phyloP scores from a whole-genome alignment of 106 monocot genomes.

The Allium fistulosum region DNA sequence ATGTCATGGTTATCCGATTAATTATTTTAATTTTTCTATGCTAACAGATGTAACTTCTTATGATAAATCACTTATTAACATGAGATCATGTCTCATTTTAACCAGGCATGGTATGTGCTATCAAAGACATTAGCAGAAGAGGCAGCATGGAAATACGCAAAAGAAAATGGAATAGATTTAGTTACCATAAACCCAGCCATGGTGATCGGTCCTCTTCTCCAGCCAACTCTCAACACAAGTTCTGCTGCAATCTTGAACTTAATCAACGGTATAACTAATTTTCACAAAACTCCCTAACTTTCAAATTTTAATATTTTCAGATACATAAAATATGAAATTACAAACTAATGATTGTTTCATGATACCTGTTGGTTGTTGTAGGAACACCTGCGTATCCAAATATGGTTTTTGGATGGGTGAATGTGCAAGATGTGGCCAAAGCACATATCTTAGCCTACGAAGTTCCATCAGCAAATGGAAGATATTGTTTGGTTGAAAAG shows the following conservation, averaged over 20 bases:
- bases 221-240: constrained; percentile 85
- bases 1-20: too few relatives aligned
- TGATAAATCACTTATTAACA: too few relatives aligned
- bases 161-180: constrained; percentile 60
- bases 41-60: too few relatives aligned
- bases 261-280: constrained; percentile 52
- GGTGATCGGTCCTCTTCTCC: constrained; percentile 92
- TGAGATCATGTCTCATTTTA: not conserved
- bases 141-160: constrained; percentile 83
- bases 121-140: constrained; percentile 92
- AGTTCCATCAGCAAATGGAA: constrained; percentile 56
- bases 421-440: constrained; percentile 59
- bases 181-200: constrained; percentile 82
- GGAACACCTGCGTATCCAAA: constrained; percentile 46
- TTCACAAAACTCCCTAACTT: too few relatives aligned
- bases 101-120: constrained; percentile 74
- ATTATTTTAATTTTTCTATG: too few relatives aligned
- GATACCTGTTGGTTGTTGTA: not conserved
- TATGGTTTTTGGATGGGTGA: constrained; percentile 45
- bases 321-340: too few relatives aligned
- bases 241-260: constrained; percentile 52
- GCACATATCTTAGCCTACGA: constrained; percentile 78
- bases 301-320: too few relatives aligned
- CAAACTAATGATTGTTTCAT: too few relatives aligned
- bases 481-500: constrained; percentile 70